Base-by-base conservation (phyloP, 768 basidiomycete species). In the Lentinula aciculospora region DNA sequence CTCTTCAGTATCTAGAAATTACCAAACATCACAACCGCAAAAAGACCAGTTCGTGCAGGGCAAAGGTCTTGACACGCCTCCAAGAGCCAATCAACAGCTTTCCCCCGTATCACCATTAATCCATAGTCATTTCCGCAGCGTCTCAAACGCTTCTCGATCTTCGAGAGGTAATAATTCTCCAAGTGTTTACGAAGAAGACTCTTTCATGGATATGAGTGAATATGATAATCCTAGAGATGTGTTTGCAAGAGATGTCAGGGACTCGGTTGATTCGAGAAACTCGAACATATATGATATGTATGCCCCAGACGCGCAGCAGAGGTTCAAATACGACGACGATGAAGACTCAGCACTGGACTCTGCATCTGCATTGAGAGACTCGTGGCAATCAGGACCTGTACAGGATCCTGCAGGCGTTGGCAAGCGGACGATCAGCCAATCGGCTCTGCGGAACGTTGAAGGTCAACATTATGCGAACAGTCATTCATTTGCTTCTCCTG, bases 21-120 rank as follows among this genome's bases (percentile, higher is more conserved):
- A 32, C 31, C n/a, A 53, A 21, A 9, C 25, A 19, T 44, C 42
- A 10, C 42, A 39, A 17, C 37, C 37, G 2, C 37, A 25, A 12
- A 44, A 3, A 21, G 21, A 44, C 21, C 42, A n/a, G 7, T 4
- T 21, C 21, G 42, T 19, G 21, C 10, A 21, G 28, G n/a, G 4
- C 17, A 58, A 8, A 25, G 25, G 36, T 50, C 44, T 54, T 53
- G 37, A 39, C 58, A 23, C 42, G 51, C 15, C 59, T 8, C 25
- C 31, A 40, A 2, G 10, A 34, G 36, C 23, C 44, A 12, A 25
- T 46, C 40, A 49, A 45, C 25, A 45, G 23, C 23, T 60, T 19
- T 39, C 61, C 21, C 81, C 75, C 0, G 67, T 70, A 5, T 81
- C 76, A 7, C 82, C 82, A 39, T 61, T 82, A 31, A 62, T 82